phyloP scores from a whole-genome alignment of 441 rosid species.

The Pelargonium australe region DNA sequence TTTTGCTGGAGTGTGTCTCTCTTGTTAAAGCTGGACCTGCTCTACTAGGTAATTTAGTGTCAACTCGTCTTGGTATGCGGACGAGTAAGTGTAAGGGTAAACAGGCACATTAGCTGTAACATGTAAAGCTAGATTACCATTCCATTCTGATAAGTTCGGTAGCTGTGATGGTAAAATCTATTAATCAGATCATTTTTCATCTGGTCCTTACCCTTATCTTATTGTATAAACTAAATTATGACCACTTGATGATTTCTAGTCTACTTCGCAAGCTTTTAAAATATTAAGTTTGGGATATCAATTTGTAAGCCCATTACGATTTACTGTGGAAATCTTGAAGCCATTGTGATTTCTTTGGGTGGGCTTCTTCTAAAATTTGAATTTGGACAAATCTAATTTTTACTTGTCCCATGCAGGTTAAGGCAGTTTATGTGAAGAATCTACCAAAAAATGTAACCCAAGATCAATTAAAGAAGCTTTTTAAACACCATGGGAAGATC shows the following conservation, averaged over 20 bases:
- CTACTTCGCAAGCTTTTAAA: background rate
- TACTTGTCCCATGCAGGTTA: constrained; percentile 25
- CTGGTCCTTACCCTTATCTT: background rate
- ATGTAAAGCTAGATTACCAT: background rate
- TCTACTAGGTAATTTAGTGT: background rate
- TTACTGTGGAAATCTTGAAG: background rate
- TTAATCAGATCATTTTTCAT: background rate
- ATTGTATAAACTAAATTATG: background rate
- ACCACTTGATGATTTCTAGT: background rate
- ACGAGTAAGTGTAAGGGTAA: background rate
- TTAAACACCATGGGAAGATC: constrained; percentile 35
- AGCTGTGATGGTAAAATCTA: background rate
- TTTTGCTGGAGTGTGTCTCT: too few relatives aligned
- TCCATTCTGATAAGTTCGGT: background rate
- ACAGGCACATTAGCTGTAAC: background rate
- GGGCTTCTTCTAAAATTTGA: constrained; percentile 5
- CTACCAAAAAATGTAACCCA: constrained; percentile 32
- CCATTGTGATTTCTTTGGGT: background rate
- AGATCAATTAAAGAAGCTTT: constrained; percentile 33
- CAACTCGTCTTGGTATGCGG: background rate
- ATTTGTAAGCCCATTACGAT: background rate
- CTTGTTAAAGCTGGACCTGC: too few relatives aligned
- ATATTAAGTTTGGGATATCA: background rate
- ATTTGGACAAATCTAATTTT: constrained; percentile 6
- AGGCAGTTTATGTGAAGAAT: constrained; percentile 35